These are phyloP conservation scores for Corinectria fuckeliana DNA, from an alignment of 2,329 filamentous ascomycete genomes.

Conservation along the genomic window DNA sequence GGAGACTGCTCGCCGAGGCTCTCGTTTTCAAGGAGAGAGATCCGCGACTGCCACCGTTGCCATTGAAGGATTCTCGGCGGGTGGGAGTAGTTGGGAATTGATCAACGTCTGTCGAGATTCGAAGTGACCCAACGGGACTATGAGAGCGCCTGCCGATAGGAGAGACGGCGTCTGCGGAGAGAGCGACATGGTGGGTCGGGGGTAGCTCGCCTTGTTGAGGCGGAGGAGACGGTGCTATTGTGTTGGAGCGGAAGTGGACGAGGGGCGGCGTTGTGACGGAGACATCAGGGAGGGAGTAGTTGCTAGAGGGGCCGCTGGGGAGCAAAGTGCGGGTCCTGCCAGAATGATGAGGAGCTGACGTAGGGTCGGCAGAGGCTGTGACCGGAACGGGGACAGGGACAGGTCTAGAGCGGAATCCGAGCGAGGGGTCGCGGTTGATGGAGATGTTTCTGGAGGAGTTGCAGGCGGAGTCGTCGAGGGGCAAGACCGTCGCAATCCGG, in stretches of 20 bases:
- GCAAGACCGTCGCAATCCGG: conserved; percentile 37
- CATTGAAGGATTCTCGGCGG: conserved; percentile 46
- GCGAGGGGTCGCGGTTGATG: conserved; percentile 29
- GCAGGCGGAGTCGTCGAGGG: conserved; percentile 30
- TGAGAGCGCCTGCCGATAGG: conserved; percentile 22
- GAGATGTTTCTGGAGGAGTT: conserved; percentile 21
- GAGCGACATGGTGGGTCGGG: conserved; percentile 17
- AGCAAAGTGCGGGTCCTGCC: conserved; percentile 29
- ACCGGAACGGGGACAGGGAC: conserved; percentile 29
- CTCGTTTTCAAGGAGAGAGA: conserved; percentile 39
- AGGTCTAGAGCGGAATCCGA: conserved; percentile 29
- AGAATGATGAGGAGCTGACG: conserved; percentile 27
- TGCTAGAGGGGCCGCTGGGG: conserved; percentile 26
- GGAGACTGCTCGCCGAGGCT: conserved; percentile 46
- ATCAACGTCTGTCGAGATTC: conserved; percentile 48
- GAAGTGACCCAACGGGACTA: conserved; percentile 40
- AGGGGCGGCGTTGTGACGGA: conserved; percentile 33
- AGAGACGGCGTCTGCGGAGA: conserved; percentile 21
- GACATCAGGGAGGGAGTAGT: conserved; percentile 35
- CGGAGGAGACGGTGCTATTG: conserved; percentile 46
- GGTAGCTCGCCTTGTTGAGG: conserved; percentile 31
- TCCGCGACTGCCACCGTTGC: conserved; percentile 38
- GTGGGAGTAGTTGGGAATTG: conserved; percentile 30
- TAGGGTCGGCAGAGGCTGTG: conserved; percentile 25
- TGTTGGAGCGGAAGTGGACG: conserved; percentile 36